Base-by-base conservation (phyloP, 2,329 filamentous ascomycete species). In the Hawksworthiomyces lignivorus region DNA sequence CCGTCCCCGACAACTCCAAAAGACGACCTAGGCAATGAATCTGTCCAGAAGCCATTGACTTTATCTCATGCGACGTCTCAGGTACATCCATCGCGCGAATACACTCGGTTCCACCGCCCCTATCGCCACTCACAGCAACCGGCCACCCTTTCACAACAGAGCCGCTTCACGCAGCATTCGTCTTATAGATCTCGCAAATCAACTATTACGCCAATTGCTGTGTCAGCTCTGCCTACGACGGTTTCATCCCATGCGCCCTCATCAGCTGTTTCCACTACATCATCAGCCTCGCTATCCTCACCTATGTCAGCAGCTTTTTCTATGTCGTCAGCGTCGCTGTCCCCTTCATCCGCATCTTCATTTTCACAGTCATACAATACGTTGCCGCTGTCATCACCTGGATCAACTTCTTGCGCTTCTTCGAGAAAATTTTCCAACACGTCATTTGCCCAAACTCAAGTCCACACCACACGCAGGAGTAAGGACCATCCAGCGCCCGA, bases 41-140 rank as follows among this genome's bases (percentile, higher is more conserved):
- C n/a, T n/a, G n/a, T n/a, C n/a, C n/a, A n/a, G n/a, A n/a, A n/a
- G n/a, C n/a, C n/a, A n/a, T n/a, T n/a, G n/a, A n/a, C n/a, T n/a
- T n/a, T n/a, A n/a, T n/a, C n/a, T n/a, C n/a, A n/a, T n/a, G n/a
- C n/a, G n/a, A n/a, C n/a, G n/a, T n/a, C n/a, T n/a, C n/a, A n/a
- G 19, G 29, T 27, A 7, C 34, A 35, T 5, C 14, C 37, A 3
- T 20, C 36, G 18, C 45, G 30, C 7, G 39, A 43, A 12, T 39
- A 36, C 4, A 37, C 43, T 4, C 36, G 43, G 43, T 48, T 41
- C 45, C 43, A 47, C 24, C 38, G 39, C 14, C 42, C 41, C 1
- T 44, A 47, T 37, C 41, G 32, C 19, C 31, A 42, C 14, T 30
- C 39, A 9, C 44, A 47, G 18, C 26, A 14, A 1, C 22, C 26